Evolutionary conservation across 257 asterid genomes (phyloP).

Genomic region (Ballota nigra): DNA sequence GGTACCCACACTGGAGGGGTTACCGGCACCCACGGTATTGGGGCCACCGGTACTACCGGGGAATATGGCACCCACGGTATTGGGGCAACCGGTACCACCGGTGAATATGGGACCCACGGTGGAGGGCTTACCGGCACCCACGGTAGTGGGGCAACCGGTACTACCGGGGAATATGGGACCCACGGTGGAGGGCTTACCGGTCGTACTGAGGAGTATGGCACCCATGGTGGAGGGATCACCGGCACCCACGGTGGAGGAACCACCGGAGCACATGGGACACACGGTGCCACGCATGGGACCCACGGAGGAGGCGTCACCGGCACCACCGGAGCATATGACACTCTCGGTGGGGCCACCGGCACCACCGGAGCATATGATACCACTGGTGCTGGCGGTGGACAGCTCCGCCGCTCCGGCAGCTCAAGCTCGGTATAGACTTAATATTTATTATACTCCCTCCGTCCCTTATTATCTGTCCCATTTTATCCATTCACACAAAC

Average conservation of each 20-base stretch:
- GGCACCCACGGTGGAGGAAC: background rate
- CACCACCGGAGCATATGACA: no score
- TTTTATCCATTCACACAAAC: no score
- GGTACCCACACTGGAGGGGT: slow-evolving; percentile 19
- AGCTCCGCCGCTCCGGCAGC: slow-evolving; percentile 45
- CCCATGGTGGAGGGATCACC: background rate
- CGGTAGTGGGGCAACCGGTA: background rate
- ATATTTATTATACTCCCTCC: no score
- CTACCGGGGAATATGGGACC: background rate
- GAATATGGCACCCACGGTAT: background rate
- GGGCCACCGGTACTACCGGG: background rate
- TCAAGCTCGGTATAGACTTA: slow-evolving; percentile 43
- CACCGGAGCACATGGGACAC: background rate
- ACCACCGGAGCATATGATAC: no score
- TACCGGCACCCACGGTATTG: background rate
- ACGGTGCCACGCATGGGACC: background rate
- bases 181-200: background rate
- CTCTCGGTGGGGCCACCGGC: no score
- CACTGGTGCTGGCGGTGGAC: slow-evolving; percentile 19
- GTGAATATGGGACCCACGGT: background rate
- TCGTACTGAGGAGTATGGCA: no score
- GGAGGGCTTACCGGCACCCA: background rate
- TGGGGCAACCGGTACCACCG: background rate
- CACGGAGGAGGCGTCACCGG: background rate
- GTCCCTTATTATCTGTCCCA: no score